Percentiles rank a stretch among this genome's conserved stretches.
Evolutionary conservation across 352 stramenopile species (phyloP).

Genomic region (Globisporangium recalcitrans): DNA sequence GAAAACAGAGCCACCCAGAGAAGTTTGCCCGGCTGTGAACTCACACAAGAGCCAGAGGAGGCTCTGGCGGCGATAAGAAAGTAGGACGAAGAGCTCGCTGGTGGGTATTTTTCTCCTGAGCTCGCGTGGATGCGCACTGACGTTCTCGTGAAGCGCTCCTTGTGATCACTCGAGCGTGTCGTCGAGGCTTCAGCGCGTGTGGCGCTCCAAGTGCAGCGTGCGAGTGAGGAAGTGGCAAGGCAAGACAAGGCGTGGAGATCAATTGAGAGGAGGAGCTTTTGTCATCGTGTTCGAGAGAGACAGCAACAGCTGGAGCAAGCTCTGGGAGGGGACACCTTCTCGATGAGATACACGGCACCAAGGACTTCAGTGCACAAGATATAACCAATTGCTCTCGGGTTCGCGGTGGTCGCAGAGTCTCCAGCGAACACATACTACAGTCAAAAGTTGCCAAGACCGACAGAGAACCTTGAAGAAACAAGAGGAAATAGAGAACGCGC

Average conservation of each 20-base stretch:
- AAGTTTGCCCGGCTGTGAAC: background rate
- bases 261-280: background rate
- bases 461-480: background rate
- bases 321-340: background rate
- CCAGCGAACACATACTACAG: background rate
- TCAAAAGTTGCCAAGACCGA: background rate
- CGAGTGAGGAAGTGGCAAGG: too few relatives aligned
- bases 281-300: background rate
- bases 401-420: too few relatives aligned
- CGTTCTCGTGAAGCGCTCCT: background rate
- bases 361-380: conserved; percentile 3
- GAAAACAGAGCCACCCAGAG: background rate
- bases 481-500: background rate
- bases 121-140: background rate
- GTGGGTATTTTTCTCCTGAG: background rate
- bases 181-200: background rate
- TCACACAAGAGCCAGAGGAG: background rate
- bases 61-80: background rate
- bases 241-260: background rate
- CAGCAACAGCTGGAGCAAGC: background rate
- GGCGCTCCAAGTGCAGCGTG: background rate
- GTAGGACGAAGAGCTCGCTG: conserved; percentile 1
- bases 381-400: background rate
- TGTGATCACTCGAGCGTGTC: background rate
- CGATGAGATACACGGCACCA: conserved; percentile 10